Conservation (phyloP, 2,329 filamentous ascomycete genomes). For the Pseudocercospora ulei region DNA sequence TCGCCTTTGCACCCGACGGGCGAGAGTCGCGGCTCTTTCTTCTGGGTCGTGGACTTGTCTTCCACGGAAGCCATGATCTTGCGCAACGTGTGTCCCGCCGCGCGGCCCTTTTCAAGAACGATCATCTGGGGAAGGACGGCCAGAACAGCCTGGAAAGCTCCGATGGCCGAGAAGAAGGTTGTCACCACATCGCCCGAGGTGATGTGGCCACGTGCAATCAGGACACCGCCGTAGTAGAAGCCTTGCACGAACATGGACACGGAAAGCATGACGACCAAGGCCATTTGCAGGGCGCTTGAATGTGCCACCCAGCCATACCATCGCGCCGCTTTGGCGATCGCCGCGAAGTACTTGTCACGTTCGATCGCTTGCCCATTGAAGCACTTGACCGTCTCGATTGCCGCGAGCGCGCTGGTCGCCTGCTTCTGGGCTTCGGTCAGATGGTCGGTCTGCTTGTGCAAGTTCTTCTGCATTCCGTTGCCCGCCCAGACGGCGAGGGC, state of each 20-base stretch:
- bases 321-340: conserved; percentile 50
- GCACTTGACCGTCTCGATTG: conserved; percentile 77
- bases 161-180: conserved; percentile 73
- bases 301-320: conserved; percentile 60
- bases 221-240: conserved; percentile 73
- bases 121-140: conserved; percentile 66
- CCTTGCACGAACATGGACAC: conserved; percentile 74
- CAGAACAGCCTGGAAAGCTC: conserved; percentile 65
- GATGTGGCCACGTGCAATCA: conserved; percentile 53
- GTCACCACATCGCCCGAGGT: conserved; percentile 62
- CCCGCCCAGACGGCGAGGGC: conserved; percentile 53
- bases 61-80: conserved; percentile 37
- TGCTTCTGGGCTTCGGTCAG: conserved; percentile 63
- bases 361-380: conserved; percentile 69
- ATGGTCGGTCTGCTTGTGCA: conserved; percentile 58
- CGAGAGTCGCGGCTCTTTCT: conserved; percentile 20
- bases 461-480: conserved; percentile 52
- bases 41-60: conserved; percentile 15
- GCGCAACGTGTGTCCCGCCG: conserved; percentile 57
- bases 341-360: conserved; percentile 52
- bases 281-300: conserved; percentile 61
- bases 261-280: conserved; percentile 62
- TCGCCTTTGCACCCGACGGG: conserved; percentile 50
- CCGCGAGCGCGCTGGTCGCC: conserved; percentile 57
- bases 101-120: conserved; percentile 66